These are phyloP conservation scores for Gonium pectorale DNA, from an alignment of 139 green algal genomes.

Conservation along the genomic window DNA sequence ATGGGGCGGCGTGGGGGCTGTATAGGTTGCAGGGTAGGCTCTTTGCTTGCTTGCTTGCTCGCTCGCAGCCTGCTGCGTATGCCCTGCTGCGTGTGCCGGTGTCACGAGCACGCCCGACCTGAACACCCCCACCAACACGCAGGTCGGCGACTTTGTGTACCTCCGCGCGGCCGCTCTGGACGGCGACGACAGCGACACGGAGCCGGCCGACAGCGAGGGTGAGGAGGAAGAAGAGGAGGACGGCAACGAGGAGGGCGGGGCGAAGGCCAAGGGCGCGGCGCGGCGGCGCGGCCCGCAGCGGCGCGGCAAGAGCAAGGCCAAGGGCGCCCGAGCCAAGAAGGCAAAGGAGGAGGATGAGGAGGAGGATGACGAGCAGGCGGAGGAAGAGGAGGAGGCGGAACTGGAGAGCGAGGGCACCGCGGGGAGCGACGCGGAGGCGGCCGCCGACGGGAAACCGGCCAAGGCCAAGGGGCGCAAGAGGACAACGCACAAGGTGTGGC, in stretches of 20 bases:
- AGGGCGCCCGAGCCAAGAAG: slow-evolving; percentile 1
- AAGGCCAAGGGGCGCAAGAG: not conserved
- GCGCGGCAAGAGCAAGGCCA: slow-evolving; percentile 62
- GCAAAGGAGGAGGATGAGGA: not conserved
- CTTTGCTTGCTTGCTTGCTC: too few species aligned
- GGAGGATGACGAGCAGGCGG: not conserved
- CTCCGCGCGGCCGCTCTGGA: slow-evolving; percentile 62
- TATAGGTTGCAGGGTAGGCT: too few species aligned
- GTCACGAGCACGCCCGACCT: too few species aligned
- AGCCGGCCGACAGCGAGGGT: not conserved
- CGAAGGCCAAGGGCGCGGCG: not conserved
- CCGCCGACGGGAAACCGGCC: not conserved
- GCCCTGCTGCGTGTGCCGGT: too few species aligned
- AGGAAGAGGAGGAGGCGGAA: not conserved
- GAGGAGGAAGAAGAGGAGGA: slow-evolving; percentile 16
- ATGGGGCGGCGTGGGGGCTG: too few species aligned
- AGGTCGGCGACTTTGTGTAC: slow-evolving; percentile 84
- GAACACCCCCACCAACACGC: not conserved
- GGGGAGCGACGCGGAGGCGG: not conserved
- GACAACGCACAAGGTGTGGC: too few species aligned
- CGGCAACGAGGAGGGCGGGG: not conserved
- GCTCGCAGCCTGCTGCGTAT: too few species aligned
- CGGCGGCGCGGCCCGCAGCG: slow-evolving; percentile 41
- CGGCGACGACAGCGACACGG: slow-evolving; percentile 23
- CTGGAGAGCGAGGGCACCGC: not conserved